A percentile compares a stretch with the other conserved stretches of the same genome.
phyloP scores from a whole-genome alignment of 768 basidiomycete species.

The Hebeloma cylindrosporum region DNA sequence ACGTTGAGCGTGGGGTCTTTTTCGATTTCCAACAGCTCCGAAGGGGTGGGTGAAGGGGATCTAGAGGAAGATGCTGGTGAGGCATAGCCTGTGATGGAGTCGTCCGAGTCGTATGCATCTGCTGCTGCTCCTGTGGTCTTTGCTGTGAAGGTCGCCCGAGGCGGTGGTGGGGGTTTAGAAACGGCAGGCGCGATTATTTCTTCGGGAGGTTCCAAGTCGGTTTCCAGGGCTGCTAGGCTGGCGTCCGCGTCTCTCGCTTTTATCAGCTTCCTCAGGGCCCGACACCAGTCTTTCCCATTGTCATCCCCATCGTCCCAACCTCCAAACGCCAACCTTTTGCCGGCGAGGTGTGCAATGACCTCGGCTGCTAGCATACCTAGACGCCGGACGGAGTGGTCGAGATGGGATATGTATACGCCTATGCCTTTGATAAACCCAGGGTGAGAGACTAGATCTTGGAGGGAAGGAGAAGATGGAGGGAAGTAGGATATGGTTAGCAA shows the following conservation, averaged over 20 bases:
- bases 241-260: constrained; percentile 53
- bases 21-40: constrained; percentile 80
- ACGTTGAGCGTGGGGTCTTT: constrained; percentile 81
- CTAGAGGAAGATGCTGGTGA: constrained; percentile 56
- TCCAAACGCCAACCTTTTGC: constrained; percentile 74
- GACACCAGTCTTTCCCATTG: constrained; percentile 62
- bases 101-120: constrained; percentile 70
- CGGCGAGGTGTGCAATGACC: constrained; percentile 58
- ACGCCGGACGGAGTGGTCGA: constrained; percentile 71
- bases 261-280: constrained; percentile 56
- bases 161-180: constrained; percentile 6
- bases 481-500: constrained; percentile 66
- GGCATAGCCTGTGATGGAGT: constrained; percentile 81
- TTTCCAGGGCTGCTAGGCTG: constrained; percentile 25
- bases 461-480: constrained; percentile 44
- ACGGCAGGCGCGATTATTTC: constrained; percentile 9
- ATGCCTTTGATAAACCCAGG: constrained; percentile 67
- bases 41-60: constrained; percentile 77
- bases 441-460: constrained; percentile 50
- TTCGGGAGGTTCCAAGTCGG: background rate
- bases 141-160: constrained; percentile 22
- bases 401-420: constrained; percentile 73
- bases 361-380: constrained; percentile 96
- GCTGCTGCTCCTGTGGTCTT: no score
- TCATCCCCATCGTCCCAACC: constrained; percentile 84